Conservation (phyloP, 352 stramenopile species). For the Poterioochromonas sp. region DNA sequence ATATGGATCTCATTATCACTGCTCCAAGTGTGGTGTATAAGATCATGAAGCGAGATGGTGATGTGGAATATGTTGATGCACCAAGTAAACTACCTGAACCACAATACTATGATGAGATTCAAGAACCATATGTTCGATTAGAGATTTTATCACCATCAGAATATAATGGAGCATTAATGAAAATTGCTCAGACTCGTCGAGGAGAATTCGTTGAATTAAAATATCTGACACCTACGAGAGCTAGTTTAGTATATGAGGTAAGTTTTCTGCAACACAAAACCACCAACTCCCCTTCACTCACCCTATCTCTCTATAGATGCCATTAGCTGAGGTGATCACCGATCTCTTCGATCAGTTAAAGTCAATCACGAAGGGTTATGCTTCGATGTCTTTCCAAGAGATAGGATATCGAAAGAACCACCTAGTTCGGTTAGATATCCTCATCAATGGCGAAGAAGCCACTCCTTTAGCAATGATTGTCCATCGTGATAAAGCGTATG, state of each 20-base stretch:
- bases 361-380: constrained; percentile 86
- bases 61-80: constrained; percentile 49
- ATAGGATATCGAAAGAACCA: constrained; percentile 69
- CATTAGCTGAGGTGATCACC: constrained; percentile 84
- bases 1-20: constrained; percentile 91
- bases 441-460: constrained; percentile 49
- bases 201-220: constrained; percentile 67
- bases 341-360: constrained; percentile 97
- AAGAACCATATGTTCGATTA: constrained; percentile 89
- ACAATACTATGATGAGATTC: constrained; percentile 36
- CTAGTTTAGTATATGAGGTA: constrained; percentile 88
- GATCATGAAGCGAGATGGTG: constrained; percentile 49
- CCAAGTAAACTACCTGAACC: constrained; percentile 46
- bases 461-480: constrained; percentile 94
- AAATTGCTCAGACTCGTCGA: constrained; percentile 73
- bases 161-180: constrained; percentile 87
- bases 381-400: constrained; percentile 84
- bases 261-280: constrained; percentile 57
- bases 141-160: constrained; percentile 88
- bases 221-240: constrained; percentile 84
- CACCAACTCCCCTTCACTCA: neutral
- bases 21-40: constrained; percentile 95
- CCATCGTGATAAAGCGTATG: constrained; percentile 67
- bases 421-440: constrained; percentile 56
- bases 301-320: constrained; percentile 44